Evolutionary conservation across 208 protist genomes (phyloP).

Genomic region (Acanthamoeba polyphaga): DNA sequence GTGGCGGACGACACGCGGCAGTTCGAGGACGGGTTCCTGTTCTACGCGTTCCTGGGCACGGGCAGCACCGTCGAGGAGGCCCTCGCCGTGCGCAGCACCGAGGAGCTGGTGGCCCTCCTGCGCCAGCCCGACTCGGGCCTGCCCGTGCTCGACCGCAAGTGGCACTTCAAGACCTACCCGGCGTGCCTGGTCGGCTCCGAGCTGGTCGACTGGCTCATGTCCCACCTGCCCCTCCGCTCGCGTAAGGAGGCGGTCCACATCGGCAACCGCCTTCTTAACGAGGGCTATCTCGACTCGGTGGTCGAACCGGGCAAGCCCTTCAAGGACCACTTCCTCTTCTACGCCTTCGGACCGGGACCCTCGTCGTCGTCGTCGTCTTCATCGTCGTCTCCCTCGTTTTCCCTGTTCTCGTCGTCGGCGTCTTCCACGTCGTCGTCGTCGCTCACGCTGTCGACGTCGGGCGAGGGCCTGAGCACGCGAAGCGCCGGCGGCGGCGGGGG

Average conservation of each 20-base stretch:
- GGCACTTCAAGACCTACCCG: slow-evolving; percentile 68
- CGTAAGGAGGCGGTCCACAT: slow-evolving; percentile 53
- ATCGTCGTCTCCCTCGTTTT: background rate
- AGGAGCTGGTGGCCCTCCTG: slow-evolving; percentile 31
- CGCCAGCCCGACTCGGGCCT: slow-evolving; percentile 28
- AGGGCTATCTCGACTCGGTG: slow-evolving; percentile 17
- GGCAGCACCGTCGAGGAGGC: slow-evolving; percentile 15
- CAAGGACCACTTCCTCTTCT: slow-evolving; percentile 73
- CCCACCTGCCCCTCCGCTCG: slow-evolving; percentile 44
- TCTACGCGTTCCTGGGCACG: slow-evolving; percentile 55
- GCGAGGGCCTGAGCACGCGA: background rate
- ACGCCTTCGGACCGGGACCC: background rate
- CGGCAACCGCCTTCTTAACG: slow-evolving; percentile 26
- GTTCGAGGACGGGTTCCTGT: slow-evolving; percentile 49
- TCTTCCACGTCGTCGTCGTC: background rate
- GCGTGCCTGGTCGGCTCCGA: slow-evolving; percentile 42
- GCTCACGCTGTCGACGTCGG: background rate
- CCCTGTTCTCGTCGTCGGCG: background rate
- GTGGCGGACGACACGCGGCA: slow-evolving; percentile 26
- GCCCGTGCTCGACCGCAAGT: slow-evolving; percentile 57
- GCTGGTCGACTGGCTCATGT: slow-evolving; percentile 72
- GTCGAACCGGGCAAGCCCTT: slow-evolving; percentile 55
- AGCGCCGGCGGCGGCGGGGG: background rate
- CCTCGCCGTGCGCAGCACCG: background rate
- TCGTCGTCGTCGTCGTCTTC: background rate